Evolutionary conservation across 2,329 filamentous ascomycete species (phyloP).

Genomic region (Gyromitra esculenta): DNA sequence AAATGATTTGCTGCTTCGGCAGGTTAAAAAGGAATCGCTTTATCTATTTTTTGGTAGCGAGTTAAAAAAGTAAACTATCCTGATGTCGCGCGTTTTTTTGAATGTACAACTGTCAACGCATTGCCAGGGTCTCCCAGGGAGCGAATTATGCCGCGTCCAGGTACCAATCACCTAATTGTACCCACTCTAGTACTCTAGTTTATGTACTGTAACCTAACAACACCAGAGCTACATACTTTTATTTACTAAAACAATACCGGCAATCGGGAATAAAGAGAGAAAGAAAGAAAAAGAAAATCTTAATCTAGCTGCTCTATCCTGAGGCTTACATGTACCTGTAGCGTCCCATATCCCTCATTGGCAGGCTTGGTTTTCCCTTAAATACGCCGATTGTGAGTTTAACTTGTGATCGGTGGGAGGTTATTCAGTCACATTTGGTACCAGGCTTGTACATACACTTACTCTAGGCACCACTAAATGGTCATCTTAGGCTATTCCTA

Average conservation of each 20-base stretch:
- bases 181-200: background rate
- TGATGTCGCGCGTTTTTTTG: conserved; percentile 9
- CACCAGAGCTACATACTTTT: background rate
- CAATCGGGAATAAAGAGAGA: too few species aligned
- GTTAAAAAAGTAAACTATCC: conserved; percentile 26
- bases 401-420: background rate
- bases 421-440: background rate
- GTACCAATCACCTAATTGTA: conserved; percentile 4
- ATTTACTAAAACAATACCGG: too few species aligned
- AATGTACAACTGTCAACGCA: conserved; percentile 46
- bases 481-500: conserved; percentile 36
- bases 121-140: conserved; percentile 15
- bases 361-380: background rate
- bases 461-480: background rate
- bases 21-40: conserved; percentile 27
- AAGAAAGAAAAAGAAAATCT: too few species aligned
- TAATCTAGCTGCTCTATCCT: too few species aligned
- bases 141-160: conserved; percentile 17
- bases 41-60: background rate
- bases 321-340: background rate
- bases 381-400: conserved; percentile 20
- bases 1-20: conserved; percentile 18
- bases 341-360: background rate
- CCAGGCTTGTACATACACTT: background rate
- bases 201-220: conserved; percentile 1